A percentile compares a stretch with the other conserved stretches of the same genome.
phyloP scores from a whole-genome alignment of 2,329 filamentous ascomycete species.

The Thermothelomyces thermophilus region DNA sequence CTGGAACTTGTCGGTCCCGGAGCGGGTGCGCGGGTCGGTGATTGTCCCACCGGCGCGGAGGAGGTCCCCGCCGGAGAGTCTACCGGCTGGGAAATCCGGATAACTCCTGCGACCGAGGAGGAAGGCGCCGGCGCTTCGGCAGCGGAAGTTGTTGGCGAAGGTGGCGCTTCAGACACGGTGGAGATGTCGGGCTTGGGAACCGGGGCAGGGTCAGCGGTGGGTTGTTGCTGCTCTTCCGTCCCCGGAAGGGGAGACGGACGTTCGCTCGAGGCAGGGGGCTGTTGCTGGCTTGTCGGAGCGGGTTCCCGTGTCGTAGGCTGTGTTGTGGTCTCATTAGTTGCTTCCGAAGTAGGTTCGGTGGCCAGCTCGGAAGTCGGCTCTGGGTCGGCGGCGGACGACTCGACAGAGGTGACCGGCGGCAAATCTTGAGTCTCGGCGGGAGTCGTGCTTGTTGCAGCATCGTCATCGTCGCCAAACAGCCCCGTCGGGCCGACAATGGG shows the following conservation, averaged over 20 bases:
- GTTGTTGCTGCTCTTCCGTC: not conserved
- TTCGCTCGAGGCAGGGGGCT: not conserved
- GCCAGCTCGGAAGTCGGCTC: conserved; percentile 5
- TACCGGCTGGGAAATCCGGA: not conserved
- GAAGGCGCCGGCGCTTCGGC: not conserved
- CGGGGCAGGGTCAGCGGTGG: not conserved
- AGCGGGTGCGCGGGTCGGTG: not conserved
- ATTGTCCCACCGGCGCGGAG: not conserved
- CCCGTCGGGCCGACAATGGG: conserved; percentile 9
- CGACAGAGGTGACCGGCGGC: not conserved
- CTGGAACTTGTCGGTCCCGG: not conserved
- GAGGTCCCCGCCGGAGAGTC: not conserved
- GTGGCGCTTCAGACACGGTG: conserved; percentile 1
- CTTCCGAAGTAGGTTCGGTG: not conserved
- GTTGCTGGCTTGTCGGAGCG: not conserved
- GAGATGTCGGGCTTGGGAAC: conserved; percentile 5
- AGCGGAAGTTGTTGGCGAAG: conserved; percentile 4
- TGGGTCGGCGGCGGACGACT: conserved; percentile 6
- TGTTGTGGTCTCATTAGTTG: not conserved
- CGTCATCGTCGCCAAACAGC: not conserved
- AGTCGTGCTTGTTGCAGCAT: not conserved
- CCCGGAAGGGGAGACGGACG: not conserved
- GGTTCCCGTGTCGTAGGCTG: not conserved
- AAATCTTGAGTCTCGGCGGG: not conserved
- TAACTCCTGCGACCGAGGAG: not conserved